Percentiles rank a stretch among this genome's conserved stretches.
These are phyloP conservation scores for Penicillium nordicum DNA, from an alignment of 2,329 filamentous ascomycete species.

Conservation along the genomic window DNA sequence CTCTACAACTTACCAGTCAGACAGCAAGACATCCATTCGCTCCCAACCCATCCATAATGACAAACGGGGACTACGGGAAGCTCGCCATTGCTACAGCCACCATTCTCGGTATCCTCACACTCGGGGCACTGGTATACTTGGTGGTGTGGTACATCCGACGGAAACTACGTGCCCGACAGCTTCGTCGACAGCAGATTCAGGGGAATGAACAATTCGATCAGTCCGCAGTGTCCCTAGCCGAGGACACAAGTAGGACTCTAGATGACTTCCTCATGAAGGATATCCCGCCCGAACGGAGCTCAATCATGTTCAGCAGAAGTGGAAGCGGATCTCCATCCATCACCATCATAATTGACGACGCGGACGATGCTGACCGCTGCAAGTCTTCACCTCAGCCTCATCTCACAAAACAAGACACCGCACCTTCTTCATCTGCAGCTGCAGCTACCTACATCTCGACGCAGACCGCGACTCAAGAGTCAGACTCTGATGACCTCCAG, in stretches of 20 bases:
- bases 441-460: constrained; percentile 1
- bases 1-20: not conserved
- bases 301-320: constrained; percentile 30
- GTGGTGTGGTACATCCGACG: constrained; percentile 21
- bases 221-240: constrained; percentile 16
- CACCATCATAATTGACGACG: constrained; percentile 16
- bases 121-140: constrained; percentile 23
- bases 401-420: constrained; percentile 3
- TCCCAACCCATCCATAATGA: not conserved
- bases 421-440: not conserved
- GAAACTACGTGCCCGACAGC: constrained; percentile 14
- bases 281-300: constrained; percentile 22
- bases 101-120: constrained; percentile 22
- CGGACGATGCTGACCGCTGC: not conserved
- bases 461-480: constrained; percentile 3
- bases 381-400: not conserved
- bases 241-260: constrained; percentile 19
- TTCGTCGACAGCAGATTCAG: constrained; percentile 10
- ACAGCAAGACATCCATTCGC: not conserved
- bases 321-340: constrained; percentile 25
- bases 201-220: constrained; percentile 18
- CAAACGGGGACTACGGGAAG: constrained; percentile 20
- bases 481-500: not conserved
- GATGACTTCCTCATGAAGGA: constrained; percentile 20
- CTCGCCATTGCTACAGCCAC: constrained; percentile 28